phyloP scores from a whole-genome alignment of 1,284 basidiomycete species.

The Apiotrichum porosum region DNA sequence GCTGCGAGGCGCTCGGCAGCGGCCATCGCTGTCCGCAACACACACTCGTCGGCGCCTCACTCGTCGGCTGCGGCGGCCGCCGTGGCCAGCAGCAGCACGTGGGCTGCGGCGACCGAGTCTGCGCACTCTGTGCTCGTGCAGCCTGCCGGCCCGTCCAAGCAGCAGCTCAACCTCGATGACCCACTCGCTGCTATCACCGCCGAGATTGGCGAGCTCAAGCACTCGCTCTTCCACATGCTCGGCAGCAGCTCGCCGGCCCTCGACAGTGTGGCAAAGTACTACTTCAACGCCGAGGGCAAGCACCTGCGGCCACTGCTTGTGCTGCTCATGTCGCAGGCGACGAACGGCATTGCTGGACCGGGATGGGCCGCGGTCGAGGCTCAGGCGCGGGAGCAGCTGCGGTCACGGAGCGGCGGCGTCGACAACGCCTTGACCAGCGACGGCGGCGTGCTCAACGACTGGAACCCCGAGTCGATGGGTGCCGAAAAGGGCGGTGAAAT shows the following conservation, averaged over 20 bases:
- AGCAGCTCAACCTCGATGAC: conserved; percentile 19
- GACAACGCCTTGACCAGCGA: conserved; percentile 44
- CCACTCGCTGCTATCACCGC: conserved; percentile 55
- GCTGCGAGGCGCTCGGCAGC: too few species aligned
- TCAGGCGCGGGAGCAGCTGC: conserved; percentile 1
- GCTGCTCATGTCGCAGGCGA: conserved; percentile 84
- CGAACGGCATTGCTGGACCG: conserved; percentile 64
- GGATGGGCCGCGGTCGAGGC: conserved; percentile 24
- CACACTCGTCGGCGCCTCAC: conserved; percentile 14
- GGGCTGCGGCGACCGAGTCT: conserved; percentile 45
- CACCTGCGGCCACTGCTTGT: conserved; percentile 88
- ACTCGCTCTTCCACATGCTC: conserved; percentile 71
- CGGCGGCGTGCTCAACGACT: conserved; percentile 48
- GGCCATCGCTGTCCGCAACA: not conserved
- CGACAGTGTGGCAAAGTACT: conserved; percentile 84
- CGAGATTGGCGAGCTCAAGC: conserved; percentile 70
- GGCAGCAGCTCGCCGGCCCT: conserved; percentile 85
- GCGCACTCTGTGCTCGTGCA: conserved; percentile 39
- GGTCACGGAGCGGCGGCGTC: conserved; percentile 23
- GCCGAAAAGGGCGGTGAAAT: conserved; percentile 27
- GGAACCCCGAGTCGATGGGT: conserved; percentile 48
- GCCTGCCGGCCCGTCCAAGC: conserved; percentile 5
- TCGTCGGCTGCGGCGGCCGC: conserved; percentile 7
- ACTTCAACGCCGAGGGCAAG: conserved; percentile 77
- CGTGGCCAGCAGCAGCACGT: conserved; percentile 6